Base-by-base conservation (phyloP, 768 basidiomycete species). In the Asterophora lycoperdoides region DNA sequence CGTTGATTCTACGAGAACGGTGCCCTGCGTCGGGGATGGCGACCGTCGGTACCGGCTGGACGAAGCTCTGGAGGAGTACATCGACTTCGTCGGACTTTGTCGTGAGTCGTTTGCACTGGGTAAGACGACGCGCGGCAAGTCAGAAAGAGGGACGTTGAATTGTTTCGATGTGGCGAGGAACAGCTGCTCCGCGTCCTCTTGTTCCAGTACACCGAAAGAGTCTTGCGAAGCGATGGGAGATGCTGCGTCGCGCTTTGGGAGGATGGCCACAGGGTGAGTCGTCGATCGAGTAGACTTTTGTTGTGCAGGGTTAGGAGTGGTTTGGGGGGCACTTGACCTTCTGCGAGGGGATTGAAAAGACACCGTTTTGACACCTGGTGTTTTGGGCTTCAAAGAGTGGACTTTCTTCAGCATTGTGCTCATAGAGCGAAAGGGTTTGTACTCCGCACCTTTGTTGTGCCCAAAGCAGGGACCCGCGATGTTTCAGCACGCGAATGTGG, bases 61-160 rank as follows among this genome's bases (percentile, higher is more conserved):
- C n/a, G 48, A 35, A 48, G 30, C n/a, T 10, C 17, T 33, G 14
- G 42, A 45, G 11, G 37, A 19, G 17, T 35, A 19, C 51, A 50
- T 57, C 5, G 46, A 47, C 14, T 20, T 17, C 14, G 17, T 17
- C 20, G 26, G 26, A 23, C 41, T 48, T 35, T 37, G 33, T 23
- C 26, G 28, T 15, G 42, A 41, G 8, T 41, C 41, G 29, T 39
- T 26, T 38, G 33, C 32, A 26, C 47, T 23, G 36, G 52, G 15
- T 11, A 44, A 19, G 36, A 50, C 36, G 17, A 54, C 53, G 52
- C 61, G 68, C 44, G 68, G 77, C 14, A 84, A 69, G 54, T 83
- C 76, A 26, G 78, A 77, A 39, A 86, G 64, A 45, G 85, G 86
- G 15, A 80, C 64, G 36, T 75, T 61, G 44, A 86, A 83, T 43